Evolutionary conservation across 768 basidiomycete genomes (phyloP).

Genomic region (Boletus huronensis): DNA sequence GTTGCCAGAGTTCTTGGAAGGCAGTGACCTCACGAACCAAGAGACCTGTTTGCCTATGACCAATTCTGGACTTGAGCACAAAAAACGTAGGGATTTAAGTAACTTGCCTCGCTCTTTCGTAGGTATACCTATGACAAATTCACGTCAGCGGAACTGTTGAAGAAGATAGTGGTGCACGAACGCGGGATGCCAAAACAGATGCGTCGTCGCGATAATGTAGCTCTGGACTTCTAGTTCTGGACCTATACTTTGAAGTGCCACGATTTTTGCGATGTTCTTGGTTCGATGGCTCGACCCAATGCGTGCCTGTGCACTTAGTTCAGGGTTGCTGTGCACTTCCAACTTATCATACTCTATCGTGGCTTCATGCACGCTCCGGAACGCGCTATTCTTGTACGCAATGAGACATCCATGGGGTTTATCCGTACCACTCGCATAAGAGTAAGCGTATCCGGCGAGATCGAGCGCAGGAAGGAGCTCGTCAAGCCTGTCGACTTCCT

Average conservation of each 20-base stretch:
- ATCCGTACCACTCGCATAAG: constrained; percentile 62
- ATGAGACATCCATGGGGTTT: constrained; percentile 90
- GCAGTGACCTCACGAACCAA: constrained; percentile 58
- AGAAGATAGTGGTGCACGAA: constrained; percentile 34
- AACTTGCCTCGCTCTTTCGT: constrained; percentile 76
- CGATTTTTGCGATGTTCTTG: constrained; percentile 75
- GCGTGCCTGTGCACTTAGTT: constrained; percentile 31
- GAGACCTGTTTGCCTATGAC: constrained; percentile 69
- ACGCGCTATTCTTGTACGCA: constrained; percentile 57
- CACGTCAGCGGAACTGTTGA: neutral
- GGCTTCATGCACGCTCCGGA: constrained; percentile 42
- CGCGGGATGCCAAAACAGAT: constrained; percentile 95
- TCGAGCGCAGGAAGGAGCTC: constrained; percentile 68
- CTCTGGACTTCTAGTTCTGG: constrained; percentile 41
- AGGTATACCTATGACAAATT: constrained; percentile 42
- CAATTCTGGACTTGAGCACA: neutral
- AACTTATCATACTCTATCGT: constrained; percentile 70
- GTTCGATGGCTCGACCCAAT: constrained; percentile 65
- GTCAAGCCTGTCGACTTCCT: constrained; percentile 88
- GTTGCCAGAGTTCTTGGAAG: constrained; percentile 48
- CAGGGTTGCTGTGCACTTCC: constrained; percentile 41
- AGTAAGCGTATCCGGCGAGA: constrained; percentile 57
- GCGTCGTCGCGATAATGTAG: constrained; percentile 80
- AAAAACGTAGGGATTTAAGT: neutral
- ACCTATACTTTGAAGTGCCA: constrained; percentile 53